Evolutionary conservation across 2,329 filamentous ascomycete genomes (phyloP).

Genomic region (Nemania sp.): DNA sequence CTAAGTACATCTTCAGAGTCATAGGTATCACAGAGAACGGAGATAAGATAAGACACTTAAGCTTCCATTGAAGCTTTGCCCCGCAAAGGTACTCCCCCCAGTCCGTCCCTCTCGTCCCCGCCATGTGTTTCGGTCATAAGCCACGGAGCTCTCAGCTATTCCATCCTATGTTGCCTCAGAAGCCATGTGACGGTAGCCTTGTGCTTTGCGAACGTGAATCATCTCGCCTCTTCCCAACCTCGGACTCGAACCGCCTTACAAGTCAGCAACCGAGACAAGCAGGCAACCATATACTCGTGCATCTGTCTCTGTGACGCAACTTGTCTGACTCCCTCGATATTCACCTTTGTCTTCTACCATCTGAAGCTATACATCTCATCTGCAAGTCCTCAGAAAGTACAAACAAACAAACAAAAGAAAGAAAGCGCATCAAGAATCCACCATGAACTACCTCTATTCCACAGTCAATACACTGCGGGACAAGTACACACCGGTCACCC

Average conservation of each 20-base stretch:
- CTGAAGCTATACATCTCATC: not conserved
- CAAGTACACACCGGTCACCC: slow-evolving; percentile 82
- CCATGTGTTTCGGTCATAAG: slow-evolving; percentile 1
- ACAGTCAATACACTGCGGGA: slow-evolving; percentile 91
- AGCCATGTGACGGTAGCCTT: slow-evolving; percentile 29
- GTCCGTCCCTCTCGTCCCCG: not conserved
- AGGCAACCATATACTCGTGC: slow-evolving; percentile 16
- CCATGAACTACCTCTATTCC: slow-evolving; percentile 90
- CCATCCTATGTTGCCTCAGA: slow-evolving; percentile 1
- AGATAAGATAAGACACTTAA: not conserved
- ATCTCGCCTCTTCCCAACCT: too few species aligned
- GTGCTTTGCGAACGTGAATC: slow-evolving; percentile 28
- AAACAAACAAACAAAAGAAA: too few species aligned
- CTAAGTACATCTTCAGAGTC: too few species aligned
- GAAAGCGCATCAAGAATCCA: slow-evolving; percentile 30
- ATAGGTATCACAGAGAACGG: too few species aligned
- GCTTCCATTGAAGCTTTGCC: not conserved
- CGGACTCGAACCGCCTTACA: slow-evolving; percentile 3
- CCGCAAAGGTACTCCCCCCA: too few species aligned
- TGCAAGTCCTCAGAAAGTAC: too few species aligned
- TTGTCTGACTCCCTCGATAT: not conserved
- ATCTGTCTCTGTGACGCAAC: not conserved
- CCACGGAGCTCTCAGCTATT: not conserved
- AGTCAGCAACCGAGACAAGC: slow-evolving; percentile 14
- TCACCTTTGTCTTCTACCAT: slow-evolving; percentile 12